Base-by-base conservation (phyloP, 345 rosid genomes). In the Aquilaria yunnanensis region DNA sequence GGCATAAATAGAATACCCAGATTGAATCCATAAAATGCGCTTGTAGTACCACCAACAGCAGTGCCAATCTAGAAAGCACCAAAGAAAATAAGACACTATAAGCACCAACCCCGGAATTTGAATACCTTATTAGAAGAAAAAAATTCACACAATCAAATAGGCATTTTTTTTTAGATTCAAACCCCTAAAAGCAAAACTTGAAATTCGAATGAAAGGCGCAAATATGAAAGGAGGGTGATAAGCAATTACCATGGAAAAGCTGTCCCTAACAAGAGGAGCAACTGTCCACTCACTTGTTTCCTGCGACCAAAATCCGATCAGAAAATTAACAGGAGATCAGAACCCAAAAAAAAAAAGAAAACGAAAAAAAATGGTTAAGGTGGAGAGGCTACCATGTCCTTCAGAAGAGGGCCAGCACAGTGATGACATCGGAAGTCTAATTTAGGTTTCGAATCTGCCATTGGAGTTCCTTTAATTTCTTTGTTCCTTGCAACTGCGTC, bases 351-450 rank as follows among this genome's bases (percentile, higher is more conserved):
- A 34, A 41, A n/a, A 29, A 70, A 47, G 32, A n/a, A 12, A 12
- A n/a, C 12, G 49, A 46, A 5, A 49, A 34, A 11, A 32, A 11
- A 34, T 7, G 34, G 14, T 32, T 47, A 32, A 61, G 3, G 31
- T 2, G 29, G 54, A 59, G 52, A 56, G 14, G 61, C 47, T 70
- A 87, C 97, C 97, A 81, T 79, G 64, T 80, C 77, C 78, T 78
- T 88, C 4, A 89, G 74, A 46, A 90, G 96, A 74, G 98, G 94
- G 41, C 94, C 96, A 13, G 96, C 98, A 62, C 98, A 93, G 68
- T 92, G 97, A 74, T 87, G 90, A 63, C 97, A 87, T 72, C 86
- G 73, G 56, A 72, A 29, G 14, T 52, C 68, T 52, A 34, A 57
- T 29, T 54, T 67, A 50, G 74, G 52, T 7, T 66, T 77, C 12